Percentiles rank a stretch among this genome's conserved stretches.
phyloP scores from a whole-genome alignment of 2,329 filamentous ascomycete species.

The Dothidotthia symphoricarpi region DNA sequence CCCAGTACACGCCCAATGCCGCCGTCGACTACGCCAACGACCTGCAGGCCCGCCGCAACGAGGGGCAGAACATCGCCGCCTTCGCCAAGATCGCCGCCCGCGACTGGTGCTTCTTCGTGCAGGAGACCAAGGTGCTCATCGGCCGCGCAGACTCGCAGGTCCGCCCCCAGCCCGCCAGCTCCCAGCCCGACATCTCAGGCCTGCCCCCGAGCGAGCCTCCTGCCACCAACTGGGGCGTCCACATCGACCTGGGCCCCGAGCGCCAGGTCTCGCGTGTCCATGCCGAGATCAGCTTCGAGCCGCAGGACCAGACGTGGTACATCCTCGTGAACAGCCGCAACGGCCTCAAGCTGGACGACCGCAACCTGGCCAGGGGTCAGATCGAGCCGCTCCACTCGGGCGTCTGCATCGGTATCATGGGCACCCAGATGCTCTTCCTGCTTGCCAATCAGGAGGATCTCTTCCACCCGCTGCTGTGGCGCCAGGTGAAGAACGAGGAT shows the following conservation, averaged over 20 bases:
- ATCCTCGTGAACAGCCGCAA: slow-evolving; percentile 88
- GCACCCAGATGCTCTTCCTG: slow-evolving; percentile 98
- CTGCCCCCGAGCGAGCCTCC: slow-evolving; percentile 23
- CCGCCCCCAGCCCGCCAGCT: slow-evolving; percentile 32
- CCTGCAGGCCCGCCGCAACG: slow-evolving; percentile 45
- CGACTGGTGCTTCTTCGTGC: slow-evolving; percentile 83
- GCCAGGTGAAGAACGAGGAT: slow-evolving; percentile 51
- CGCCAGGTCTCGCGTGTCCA: slow-evolving; percentile 52
- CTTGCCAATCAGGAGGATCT: slow-evolving; percentile 73
- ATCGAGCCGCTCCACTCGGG: slow-evolving; percentile 73
- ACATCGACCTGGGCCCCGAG: slow-evolving; percentile 73
- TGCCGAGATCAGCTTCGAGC: slow-evolving; percentile 51
- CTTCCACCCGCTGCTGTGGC: slow-evolving; percentile 67
- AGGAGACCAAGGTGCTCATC: slow-evolving; percentile 71
- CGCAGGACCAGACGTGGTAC: slow-evolving; percentile 64
- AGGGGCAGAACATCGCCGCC: slow-evolving; percentile 53
- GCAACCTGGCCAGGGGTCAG: slow-evolving; percentile 64
- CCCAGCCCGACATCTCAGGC: slow-evolving; percentile 25
- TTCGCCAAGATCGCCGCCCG: slow-evolving; percentile 80
- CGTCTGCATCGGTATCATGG: slow-evolving; percentile 85
- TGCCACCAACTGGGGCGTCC: slow-evolving; percentile 53
- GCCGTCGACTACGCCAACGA: slow-evolving; percentile 57
- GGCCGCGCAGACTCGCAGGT: slow-evolving; percentile 54
- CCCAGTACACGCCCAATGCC: slow-evolving; percentile 55
- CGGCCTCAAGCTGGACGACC: slow-evolving; percentile 79